phyloP scores from a whole-genome alignment of 2,329 filamentous ascomycete species.

The Fusarium metavorans region DNA sequence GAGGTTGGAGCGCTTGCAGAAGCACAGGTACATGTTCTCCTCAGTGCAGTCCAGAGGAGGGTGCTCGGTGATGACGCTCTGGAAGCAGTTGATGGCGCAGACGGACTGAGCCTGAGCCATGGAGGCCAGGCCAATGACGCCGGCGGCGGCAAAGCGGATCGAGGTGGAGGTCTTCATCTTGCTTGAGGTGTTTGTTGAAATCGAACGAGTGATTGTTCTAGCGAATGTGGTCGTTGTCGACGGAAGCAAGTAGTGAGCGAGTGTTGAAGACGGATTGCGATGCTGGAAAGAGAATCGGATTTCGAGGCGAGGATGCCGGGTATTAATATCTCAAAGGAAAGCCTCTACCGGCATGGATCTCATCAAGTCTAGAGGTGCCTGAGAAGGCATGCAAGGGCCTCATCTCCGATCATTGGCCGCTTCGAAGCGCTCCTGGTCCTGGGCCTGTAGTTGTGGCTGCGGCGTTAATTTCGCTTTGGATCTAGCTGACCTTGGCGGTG shows the following conservation, averaged over 20 bases:
- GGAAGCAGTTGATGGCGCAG: conserved; percentile 39
- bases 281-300: not conserved
- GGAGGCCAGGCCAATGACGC: not conserved
- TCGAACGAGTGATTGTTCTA: conserved; percentile 1
- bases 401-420: not conserved
- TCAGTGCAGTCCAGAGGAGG: conserved; percentile 44
- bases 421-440: not conserved
- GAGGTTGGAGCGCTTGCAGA: conserved; percentile 41
- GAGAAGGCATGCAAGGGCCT: not conserved
- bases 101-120: conserved; percentile 1
- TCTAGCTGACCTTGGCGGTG: conserved; percentile 1
- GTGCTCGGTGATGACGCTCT: conserved; percentile 42
- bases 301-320: not conserved
- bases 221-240: not conserved
- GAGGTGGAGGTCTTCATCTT: not conserved
- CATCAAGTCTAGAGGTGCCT: not conserved
- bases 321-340: not conserved
- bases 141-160: not conserved
- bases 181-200: not conserved
- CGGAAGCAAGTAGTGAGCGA: not conserved
- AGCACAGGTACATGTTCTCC: conserved; percentile 46
- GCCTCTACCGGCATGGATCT: not conserved
- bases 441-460: conserved; percentile 1
- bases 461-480: not conserved
- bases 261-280: not conserved